Evolutionary conservation across 1,284 basidiomycete species (phyloP), one percentile per base, ranked within the genome.

Genomic region (Leccinum pachyderme): DNA sequence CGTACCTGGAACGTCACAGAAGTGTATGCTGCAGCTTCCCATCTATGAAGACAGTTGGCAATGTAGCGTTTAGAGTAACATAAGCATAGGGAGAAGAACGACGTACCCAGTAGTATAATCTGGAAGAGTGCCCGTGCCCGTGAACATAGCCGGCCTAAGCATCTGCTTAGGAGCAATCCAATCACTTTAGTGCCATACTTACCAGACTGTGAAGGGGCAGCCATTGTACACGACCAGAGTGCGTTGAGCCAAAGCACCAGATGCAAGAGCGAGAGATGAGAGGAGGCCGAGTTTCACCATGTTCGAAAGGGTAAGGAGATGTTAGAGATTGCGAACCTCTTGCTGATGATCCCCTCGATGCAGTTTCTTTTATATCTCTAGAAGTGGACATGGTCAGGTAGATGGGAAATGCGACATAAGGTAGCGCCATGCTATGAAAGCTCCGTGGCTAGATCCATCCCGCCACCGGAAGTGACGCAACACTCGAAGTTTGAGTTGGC

Each of bases 121-220:
- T 8, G 67, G 70, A 33, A 8, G 25, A 15, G 56, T 28, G 3
- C 68, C 67, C 2, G 58, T 45, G 2, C 63, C 65, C 5, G 67
- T 68, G 53, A 68, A 72, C 63, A 68, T 60, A 4, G 68, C 70
- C 4, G 70, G 67, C 70, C 70, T 72, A 22, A 37, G 24, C 24
- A n/a, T 22, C 13, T 41, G 32, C 37, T 62, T 11, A 6, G 51
- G 35, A 28, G 7, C 7, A 48, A 47, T 9, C 45, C 43, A 12
- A 48, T 51, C 13, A 7, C 6, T 12, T 13, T 24, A 29, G 6
- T 2, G 29, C 15, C 45, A 50, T 45, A 22, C 63, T 53, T 52
- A 72, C 75, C 74, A 76, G 51, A 75, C 57, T 2, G 75, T 75
- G 59, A 70, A 74, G 13, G 67, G 65, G 51, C 75, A 77, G 0